Conservation (phyloP, 345 rosid species). For the Arabidopsis suecica region DNA sequence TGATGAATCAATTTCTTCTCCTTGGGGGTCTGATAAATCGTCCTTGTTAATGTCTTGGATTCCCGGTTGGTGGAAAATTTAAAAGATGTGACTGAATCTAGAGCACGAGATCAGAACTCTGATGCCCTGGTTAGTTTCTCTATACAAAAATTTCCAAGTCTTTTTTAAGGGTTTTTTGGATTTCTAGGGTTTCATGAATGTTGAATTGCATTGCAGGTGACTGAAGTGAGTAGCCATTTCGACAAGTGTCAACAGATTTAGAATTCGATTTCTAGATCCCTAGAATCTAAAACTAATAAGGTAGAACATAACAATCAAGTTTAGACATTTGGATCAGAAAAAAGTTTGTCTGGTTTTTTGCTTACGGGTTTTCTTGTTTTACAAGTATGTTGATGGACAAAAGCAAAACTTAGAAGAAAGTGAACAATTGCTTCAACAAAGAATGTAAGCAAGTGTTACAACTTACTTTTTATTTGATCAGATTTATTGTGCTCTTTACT, state of each 20-base stretch:
- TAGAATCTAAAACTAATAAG: conserved; percentile 53
- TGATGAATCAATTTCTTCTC: too few species aligned
- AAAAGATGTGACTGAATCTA: conserved; percentile 67
- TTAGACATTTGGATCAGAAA: background rate
- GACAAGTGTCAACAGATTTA: conserved; percentile 89
- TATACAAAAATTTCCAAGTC: background rate
- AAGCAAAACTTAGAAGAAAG: conserved; percentile 72
- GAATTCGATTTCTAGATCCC: conserved; percentile 71
- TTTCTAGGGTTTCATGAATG: conserved; percentile 11
- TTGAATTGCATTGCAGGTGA: conserved; percentile 46
- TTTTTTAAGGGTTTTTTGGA: background rate
- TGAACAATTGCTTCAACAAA: conserved; percentile 65
- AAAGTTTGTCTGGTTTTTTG: background rate
- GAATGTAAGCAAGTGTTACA: conserved; percentile 50
- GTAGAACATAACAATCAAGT: background rate
- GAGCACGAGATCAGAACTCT: conserved; percentile 76
- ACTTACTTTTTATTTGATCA: too few species aligned
- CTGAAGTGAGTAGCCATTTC: conserved; percentile 71
- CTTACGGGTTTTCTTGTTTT: background rate
- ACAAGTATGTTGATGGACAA: conserved; percentile 65
- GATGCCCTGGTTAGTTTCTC: conserved; percentile 61
- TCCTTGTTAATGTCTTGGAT: background rate
- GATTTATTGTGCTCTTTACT: too few species aligned
- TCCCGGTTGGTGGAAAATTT: conserved; percentile 71
- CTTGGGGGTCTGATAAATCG: too few species aligned